Evolutionary conservation across 2,329 filamentous ascomycete species (phyloP), one percentile per base, ranked within the genome.

Genomic region (Trichophaea hybrida): DNA sequence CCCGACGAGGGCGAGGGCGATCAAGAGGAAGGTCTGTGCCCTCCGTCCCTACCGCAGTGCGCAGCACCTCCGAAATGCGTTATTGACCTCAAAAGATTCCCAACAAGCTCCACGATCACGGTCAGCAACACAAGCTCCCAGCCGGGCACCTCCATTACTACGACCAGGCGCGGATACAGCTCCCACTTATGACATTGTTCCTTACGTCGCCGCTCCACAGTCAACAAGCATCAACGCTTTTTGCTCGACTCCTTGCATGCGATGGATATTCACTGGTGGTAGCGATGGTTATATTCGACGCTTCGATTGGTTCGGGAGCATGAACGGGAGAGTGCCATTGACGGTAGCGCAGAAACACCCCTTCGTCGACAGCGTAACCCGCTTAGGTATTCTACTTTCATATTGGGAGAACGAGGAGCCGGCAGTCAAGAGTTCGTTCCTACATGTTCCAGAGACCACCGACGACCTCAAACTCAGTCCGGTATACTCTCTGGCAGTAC

Each of bases 401-500:
- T 98, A 98, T 72, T 98, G 93, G 93, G 93, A 96, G 72, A 98
- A 97, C 69, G 90, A 96, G 71, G 91, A 98, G 70, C 80, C 82
- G 1, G 73, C 74, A 50, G 38, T 49, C 13, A 53, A 37, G 43
- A 48, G 44, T 43, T 44, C 46, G 24, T 43, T 55, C 17, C 59
- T 66, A 12, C 65, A 66, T 49, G 58, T 66, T 17, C 65, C 65
- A 24, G 65, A 68, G 43, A 69, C 68, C 65, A 61, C 65, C 62
- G 61, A 67, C 56, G 65, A 68, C 58, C 55, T 68, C 31, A 74
- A 79, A 4, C 73, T 91, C n/a, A 94, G 88, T 7, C 89, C 93
- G 0, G 91, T 98, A 0, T 98, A 98, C 72, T 94, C 90, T 5
- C 76, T 98, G 32, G 93, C 93, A 1, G 85, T 94, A 4, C 88